Conservation (phyloP, 1,284 basidiomycete species). For the Phenoliferia sp. region DNA sequence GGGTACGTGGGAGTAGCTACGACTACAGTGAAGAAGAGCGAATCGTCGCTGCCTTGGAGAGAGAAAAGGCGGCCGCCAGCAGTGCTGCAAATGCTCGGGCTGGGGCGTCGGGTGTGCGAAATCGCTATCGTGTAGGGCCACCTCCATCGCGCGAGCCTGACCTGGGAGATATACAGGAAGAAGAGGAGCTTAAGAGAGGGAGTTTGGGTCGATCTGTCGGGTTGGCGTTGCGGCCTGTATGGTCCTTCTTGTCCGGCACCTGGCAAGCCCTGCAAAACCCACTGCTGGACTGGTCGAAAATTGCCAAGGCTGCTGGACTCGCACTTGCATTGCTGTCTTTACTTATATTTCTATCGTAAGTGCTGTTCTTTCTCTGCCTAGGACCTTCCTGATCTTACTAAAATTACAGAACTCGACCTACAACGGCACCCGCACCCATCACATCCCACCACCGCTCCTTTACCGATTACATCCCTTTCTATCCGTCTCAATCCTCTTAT, state of each 20-base stretch:
- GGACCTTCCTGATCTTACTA: too few species aligned
- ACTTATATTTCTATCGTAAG: slow-evolving; percentile 5
- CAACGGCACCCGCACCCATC: not conserved
- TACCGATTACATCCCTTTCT: slow-evolving; percentile 8
- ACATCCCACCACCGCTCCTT: not conserved
- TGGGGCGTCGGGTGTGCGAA: not conserved
- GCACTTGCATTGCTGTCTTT: slow-evolving; percentile 41
- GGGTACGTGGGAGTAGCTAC: slow-evolving; percentile 58
- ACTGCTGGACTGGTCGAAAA: slow-evolving; percentile 33
- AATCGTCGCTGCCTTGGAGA: slow-evolving; percentile 26
- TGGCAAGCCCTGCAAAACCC: slow-evolving; percentile 18
- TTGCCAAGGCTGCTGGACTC: slow-evolving; percentile 48
- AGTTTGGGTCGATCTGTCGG: slow-evolving; percentile 12
- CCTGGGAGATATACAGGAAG: slow-evolving; percentile 5
- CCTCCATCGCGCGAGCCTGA: not conserved
- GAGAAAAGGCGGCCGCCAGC: not conserved
- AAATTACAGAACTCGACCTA: not conserved
- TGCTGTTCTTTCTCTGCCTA: slow-evolving; percentile 35
- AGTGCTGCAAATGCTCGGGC: too few species aligned
- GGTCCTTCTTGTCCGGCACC: not conserved
- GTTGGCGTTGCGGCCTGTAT: slow-evolving; percentile 7
- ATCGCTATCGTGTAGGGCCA: not conserved
- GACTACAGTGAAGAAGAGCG: slow-evolving; percentile 68
- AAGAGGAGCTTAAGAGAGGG: not conserved
- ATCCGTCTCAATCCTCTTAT: slow-evolving; percentile 27